These are phyloP conservation scores for Tylopilus sp. DNA, from an alignment of 768 basidiomycete species.

Conservation along the genomic window DNA sequence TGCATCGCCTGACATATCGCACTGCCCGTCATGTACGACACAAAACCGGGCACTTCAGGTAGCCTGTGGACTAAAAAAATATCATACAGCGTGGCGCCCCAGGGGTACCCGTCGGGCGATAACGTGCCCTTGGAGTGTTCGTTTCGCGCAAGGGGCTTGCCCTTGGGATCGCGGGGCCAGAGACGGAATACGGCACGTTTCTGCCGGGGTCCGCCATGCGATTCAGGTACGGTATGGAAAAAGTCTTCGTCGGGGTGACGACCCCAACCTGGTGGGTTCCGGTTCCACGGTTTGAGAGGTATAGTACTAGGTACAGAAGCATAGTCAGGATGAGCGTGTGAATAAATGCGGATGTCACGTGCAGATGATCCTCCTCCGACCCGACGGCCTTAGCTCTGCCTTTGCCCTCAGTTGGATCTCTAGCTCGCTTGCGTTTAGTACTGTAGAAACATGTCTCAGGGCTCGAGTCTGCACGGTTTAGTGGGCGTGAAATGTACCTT, in stretches of 20 bases:
- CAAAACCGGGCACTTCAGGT: background rate
- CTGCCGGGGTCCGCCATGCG: background rate
- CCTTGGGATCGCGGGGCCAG: constrained; percentile 26
- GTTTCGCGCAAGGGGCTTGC: constrained; percentile 1
- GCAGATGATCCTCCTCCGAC: background rate
- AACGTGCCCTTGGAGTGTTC: constrained; percentile 10
- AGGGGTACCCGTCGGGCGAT: constrained; percentile 20
- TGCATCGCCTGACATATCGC: constrained; percentile 11
- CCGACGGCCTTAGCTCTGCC: background rate
- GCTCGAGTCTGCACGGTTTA: background rate
- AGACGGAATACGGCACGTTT: constrained; percentile 20
- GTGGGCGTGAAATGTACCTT: background rate
- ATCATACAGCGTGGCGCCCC: constrained; percentile 30
- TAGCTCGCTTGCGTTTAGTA: background rate
- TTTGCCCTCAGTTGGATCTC: background rate
- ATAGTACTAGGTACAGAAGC: background rate
- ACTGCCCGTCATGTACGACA: constrained; percentile 19
- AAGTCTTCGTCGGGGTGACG: background rate
- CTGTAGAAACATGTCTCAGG: background rate
- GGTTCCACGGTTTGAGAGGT: background rate
- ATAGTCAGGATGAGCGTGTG: background rate
- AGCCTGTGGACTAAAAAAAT: constrained; percentile 14
- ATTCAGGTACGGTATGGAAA: constrained; percentile 2
- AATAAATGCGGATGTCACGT: background rate
- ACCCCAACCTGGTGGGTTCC: constrained; percentile 7